Evolutionary conservation across 345 rosid genomes (phyloP).

Genomic region (Stellera chamaejasme): DNA sequence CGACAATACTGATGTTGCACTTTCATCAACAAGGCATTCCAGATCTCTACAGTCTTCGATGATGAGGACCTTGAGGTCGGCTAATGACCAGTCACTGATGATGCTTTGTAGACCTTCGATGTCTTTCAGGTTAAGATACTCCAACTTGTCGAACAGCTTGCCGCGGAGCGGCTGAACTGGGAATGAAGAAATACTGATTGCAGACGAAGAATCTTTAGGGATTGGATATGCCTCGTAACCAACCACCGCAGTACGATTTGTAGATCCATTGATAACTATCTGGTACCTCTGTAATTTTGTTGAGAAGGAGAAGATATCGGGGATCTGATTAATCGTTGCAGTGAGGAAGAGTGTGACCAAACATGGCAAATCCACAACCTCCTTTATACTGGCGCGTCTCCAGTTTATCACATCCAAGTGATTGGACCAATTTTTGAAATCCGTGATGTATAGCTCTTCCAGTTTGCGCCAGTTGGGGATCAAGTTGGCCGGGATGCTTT

Average conservation of each 20-base stretch:
- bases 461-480: neutral
- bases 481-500: neutral
- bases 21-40: neutral
- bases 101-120: neutral
- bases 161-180: no score
- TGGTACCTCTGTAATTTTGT: neutral
- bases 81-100: neutral
- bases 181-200: neutral
- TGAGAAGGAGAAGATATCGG: neutral
- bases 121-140: neutral
- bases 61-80: neutral
- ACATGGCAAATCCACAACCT: neutral
- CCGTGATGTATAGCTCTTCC: neutral
- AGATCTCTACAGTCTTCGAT: neutral
- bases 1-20: neutral
- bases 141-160: neutral
- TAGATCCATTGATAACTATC: neutral
- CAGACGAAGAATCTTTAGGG: neutral
- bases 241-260: no score
- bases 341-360: neutral
- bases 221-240: neutral
- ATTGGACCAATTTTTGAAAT: neutral
- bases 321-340: neutral
- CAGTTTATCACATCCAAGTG: no score
- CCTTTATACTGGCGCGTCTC: neutral